phyloP scores from a whole-genome alignment of 2,329 filamentous ascomycete species.

The Metarhizium rileyi region DNA sequence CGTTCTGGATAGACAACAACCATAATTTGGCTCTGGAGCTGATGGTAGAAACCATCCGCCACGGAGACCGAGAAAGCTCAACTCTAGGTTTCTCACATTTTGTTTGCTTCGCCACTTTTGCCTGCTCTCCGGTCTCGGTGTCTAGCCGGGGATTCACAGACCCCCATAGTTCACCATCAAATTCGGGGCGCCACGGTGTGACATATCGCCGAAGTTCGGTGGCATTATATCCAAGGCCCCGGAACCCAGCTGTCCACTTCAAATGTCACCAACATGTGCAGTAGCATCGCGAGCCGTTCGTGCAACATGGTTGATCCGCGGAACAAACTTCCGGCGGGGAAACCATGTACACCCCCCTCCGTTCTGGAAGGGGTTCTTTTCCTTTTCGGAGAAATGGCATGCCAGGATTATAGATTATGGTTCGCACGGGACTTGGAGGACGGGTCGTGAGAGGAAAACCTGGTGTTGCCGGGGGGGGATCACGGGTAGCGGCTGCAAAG shows the following conservation, averaged over 20 bases:
- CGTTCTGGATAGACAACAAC: too few species aligned
- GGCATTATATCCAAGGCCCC: background rate
- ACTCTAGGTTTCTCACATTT: too few species aligned
- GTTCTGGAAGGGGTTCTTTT: background rate
- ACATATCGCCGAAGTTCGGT: background rate
- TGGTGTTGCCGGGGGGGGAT: background rate
- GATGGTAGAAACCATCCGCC: too few species aligned
- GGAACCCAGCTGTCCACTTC: background rate
- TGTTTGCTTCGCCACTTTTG: too few species aligned
- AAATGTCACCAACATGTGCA: background rate
- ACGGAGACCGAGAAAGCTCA: too few species aligned
- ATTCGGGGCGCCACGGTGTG: background rate
- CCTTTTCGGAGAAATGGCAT: background rate
- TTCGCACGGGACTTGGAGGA: background rate
- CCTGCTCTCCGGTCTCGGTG: too few species aligned
- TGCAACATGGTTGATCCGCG: background rate
- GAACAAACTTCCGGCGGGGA: background rate
- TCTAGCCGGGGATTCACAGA: too few species aligned
- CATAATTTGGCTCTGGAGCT: too few species aligned
- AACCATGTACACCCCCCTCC: background rate
- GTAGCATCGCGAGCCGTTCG: background rate
- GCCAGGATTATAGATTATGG: background rate
- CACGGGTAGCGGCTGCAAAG: background rate
- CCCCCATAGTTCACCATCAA: too few species aligned
- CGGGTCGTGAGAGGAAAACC: background rate